These are phyloP conservation scores for Chamaecrista fasciculata DNA, from an alignment of 306 rosid species.

Conservation along the genomic window DNA sequence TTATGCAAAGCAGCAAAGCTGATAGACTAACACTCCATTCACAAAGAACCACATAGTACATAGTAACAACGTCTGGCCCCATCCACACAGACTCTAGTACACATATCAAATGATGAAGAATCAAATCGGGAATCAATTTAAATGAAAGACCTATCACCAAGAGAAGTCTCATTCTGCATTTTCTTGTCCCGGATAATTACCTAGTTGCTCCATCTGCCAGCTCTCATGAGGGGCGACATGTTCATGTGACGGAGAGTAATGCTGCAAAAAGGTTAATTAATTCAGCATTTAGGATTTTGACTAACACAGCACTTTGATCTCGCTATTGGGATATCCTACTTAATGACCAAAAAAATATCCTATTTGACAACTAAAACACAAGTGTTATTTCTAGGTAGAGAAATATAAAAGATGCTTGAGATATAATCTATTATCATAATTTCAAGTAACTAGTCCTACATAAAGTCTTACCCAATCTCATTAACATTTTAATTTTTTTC, in stretches of 20 bases:
- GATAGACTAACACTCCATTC: constrained; percentile 35
- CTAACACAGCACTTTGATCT: not conserved
- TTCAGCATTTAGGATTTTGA: constrained; percentile 22
- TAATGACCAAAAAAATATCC: constrained; percentile 1
- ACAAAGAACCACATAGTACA: constrained; percentile 41
- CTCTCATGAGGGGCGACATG: constrained; percentile 73
- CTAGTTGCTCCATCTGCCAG: constrained; percentile 84
- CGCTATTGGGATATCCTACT: not conserved
- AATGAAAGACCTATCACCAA: constrained; percentile 34
- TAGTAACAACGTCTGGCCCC: constrained; percentile 43
- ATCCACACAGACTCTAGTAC: constrained; percentile 42
- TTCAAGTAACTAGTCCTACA: constrained; percentile 16
- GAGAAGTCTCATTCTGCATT: constrained; percentile 43
- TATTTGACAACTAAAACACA: constrained; percentile 8
- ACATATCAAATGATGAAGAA: constrained; percentile 54
- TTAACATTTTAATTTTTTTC: not conserved
- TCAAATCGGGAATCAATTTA: constrained; percentile 44
- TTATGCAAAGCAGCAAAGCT: constrained; percentile 27
- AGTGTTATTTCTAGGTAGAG: constrained; percentile 2
- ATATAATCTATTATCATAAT: constrained; percentile 13
- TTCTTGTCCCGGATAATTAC: constrained; percentile 55
- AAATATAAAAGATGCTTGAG: not conserved
- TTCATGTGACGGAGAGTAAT: constrained; percentile 65
- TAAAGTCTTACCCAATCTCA: not conserved
- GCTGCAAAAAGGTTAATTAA: constrained; percentile 48